Evolutionary conservation across 2,329 filamentous ascomycete species (phyloP).

Genomic region (Truncatella angustata): DNA sequence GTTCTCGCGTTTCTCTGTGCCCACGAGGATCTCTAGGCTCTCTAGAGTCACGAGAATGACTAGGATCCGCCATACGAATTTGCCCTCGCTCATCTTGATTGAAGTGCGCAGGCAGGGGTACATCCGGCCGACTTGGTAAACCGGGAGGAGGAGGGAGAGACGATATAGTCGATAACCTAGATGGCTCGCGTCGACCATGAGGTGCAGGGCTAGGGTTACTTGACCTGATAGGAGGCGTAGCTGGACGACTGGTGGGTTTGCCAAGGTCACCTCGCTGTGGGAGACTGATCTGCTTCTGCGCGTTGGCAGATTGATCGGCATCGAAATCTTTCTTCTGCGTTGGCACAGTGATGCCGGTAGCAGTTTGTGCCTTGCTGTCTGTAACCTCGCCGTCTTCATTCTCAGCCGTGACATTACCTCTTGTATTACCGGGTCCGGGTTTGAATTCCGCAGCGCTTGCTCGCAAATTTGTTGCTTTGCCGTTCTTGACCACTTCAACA

Average conservation of each 20-base stretch:
- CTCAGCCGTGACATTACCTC: slow-evolving; percentile 40
- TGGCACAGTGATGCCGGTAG: slow-evolving; percentile 5
- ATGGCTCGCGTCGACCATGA: slow-evolving; percentile 27
- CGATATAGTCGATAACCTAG: slow-evolving; percentile 26
- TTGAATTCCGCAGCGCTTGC: slow-evolving; percentile 65
- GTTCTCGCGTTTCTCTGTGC: too few species aligned
- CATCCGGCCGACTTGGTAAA: slow-evolving; percentile 58
- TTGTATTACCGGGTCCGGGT: slow-evolving; percentile 28
- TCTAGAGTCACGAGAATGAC: slow-evolving; percentile 24
- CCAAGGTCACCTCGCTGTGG: slow-evolving; percentile 22
- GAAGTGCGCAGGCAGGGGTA: slow-evolving; percentile 50
- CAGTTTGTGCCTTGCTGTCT: slow-evolving; percentile 43
- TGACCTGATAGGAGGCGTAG: slow-evolving; percentile 15
- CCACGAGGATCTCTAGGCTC: slow-evolving; percentile 29
- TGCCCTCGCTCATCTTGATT: slow-evolving; percentile 44
- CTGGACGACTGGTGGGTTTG: slow-evolving; percentile 14
- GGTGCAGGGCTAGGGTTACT: slow-evolving; percentile 16
- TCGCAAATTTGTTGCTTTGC: slow-evolving; percentile 44
- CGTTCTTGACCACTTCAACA: slow-evolving; percentile 29
- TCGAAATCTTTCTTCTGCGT: slow-evolving; percentile 20
- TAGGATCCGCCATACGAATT: slow-evolving; percentile 26
- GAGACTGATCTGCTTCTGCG: slow-evolving; percentile 15
- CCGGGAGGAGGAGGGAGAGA: slow-evolving; percentile 22
- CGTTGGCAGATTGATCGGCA: slow-evolving; percentile 11
- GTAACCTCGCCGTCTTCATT: slow-evolving; percentile 74